These are phyloP conservation scores for Phalaenopsis equestris DNA, from an alignment of 106 monocot genomes.

Conservation along the genomic window DNA sequence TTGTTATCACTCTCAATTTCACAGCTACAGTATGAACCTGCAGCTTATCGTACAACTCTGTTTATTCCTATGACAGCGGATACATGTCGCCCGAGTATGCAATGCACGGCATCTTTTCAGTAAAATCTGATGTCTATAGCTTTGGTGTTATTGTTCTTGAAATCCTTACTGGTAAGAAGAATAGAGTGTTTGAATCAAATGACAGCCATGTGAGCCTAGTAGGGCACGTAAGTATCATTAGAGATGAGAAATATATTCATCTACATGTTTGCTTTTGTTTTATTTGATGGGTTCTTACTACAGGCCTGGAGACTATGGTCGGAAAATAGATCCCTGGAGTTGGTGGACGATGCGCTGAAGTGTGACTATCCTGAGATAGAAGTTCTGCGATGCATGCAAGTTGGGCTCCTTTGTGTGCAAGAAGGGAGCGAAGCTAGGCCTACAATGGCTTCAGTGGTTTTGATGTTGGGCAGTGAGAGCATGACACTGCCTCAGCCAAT, in stretches of 20 bases:
- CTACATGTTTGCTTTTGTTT: constrained; percentile 7
- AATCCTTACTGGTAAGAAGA: not conserved
- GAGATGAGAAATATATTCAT: constrained; percentile 28
- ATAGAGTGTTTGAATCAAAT: not conserved
- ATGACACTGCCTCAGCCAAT: constrained; percentile 13
- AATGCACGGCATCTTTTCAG: not conserved
- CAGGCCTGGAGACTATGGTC: constrained; percentile 13
- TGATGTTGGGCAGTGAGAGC: constrained; percentile 30
- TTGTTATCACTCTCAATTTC: constrained; percentile 6
- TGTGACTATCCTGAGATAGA: constrained; percentile 7
- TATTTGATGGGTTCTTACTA: not conserved
- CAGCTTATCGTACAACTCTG: not conserved
- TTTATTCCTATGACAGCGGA: not conserved
- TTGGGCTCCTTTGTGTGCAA: constrained; percentile 36
- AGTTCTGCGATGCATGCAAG: constrained; percentile 25
- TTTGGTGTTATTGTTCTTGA: constrained; percentile 2
- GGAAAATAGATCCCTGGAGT: not conserved
- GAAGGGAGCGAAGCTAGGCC: constrained; percentile 32
- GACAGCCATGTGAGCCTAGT: not conserved
- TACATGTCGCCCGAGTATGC: constrained; percentile 8
- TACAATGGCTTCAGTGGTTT: constrained; percentile 24
- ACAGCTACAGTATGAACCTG: constrained; percentile 29
- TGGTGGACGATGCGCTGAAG: constrained; percentile 6
- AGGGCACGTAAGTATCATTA: constrained; percentile 13
- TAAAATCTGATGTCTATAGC: constrained; percentile 6